These are phyloP conservation scores for Gossypium trilobum DNA, from an alignment of 441 rosid species.

Conservation along the genomic window DNA sequence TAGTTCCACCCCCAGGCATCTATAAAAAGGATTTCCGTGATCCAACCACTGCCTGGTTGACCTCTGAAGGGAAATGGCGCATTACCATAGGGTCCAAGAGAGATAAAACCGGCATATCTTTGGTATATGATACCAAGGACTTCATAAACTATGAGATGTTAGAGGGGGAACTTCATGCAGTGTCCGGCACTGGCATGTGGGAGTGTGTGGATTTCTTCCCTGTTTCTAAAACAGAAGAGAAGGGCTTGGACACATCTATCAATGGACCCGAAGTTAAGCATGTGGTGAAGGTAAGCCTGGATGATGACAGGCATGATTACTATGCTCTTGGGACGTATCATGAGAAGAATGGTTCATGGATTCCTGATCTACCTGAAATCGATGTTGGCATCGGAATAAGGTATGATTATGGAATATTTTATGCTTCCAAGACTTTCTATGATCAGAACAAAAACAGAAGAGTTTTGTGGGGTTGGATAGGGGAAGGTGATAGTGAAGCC, in stretches of 20 bases:
- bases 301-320: constrained; percentile 68
- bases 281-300: constrained; percentile 72
- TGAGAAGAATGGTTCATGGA: constrained; percentile 49
- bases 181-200: constrained; percentile 88
- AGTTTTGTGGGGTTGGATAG: constrained; percentile 86
- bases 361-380: constrained; percentile 55
- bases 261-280: constrained; percentile 66
- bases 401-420: constrained; percentile 79
- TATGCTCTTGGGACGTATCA: constrained; percentile 75
- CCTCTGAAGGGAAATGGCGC: constrained; percentile 68
- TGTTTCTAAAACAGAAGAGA: constrained; percentile 31
- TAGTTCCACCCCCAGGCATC: constrained; percentile 62
- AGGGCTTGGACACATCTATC: constrained; percentile 65
- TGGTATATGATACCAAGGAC: constrained; percentile 64
- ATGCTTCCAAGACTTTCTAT: constrained; percentile 86
- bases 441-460: constrained; percentile 59
- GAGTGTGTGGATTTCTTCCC: constrained; percentile 87
- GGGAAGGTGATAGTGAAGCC: constrained; percentile 67
- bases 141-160: constrained; percentile 40
- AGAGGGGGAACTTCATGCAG: constrained; percentile 50
- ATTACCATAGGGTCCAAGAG: constrained; percentile 65
- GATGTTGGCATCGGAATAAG: constrained; percentile 80
- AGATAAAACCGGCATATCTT: constrained; percentile 53
- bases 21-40: constrained; percentile 62
- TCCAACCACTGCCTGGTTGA: constrained; percentile 86